A percentile compares a stretch with the other conserved stretches of the same genome.
Evolutionary conservation across 306 rosid genomes (phyloP).

Genomic region (Coriaria nepalensis): DNA sequence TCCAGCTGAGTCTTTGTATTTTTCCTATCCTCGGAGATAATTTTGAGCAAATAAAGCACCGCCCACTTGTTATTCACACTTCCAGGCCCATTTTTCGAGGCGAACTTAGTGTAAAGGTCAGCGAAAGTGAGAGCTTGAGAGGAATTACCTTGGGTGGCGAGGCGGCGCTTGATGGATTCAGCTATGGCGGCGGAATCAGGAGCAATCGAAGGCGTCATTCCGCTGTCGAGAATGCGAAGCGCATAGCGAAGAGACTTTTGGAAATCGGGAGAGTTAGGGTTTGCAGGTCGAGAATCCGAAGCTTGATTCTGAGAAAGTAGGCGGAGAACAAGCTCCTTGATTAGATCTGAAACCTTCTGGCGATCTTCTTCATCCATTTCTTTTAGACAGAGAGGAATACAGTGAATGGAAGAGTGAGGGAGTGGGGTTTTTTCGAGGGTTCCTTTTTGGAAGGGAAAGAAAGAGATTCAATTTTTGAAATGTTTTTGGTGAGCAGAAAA

Average conservation of each 20-base stretch:
- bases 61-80: conserved; percentile 89
- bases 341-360: conserved; percentile 75
- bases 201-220: conserved; percentile 62
- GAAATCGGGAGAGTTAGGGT: conserved; percentile 40
- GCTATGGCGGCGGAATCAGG: conserved; percentile 87
- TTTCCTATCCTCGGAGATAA: conserved; percentile 57
- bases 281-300: conserved; percentile 24
- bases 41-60: conserved; percentile 60
- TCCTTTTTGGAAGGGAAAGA: too few relatives aligned
- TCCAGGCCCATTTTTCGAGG: conserved; percentile 49
- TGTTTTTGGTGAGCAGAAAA: too few relatives aligned
- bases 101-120: conserved; percentile 68
- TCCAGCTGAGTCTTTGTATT: conserved; percentile 24
- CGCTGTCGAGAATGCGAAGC: conserved; percentile 65
- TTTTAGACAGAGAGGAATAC: conserved; percentile 6
- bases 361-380: conserved; percentile 89
- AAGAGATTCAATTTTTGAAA: too few relatives aligned
- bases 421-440: neutral
- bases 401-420: neutral
- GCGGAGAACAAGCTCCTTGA: conserved; percentile 62
- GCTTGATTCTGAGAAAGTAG: conserved; percentile 37
- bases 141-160: conserved; percentile 76
- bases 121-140: conserved; percentile 88
- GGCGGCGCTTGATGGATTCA: conserved; percentile 76
- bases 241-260: conserved; percentile 69